phyloP scores from a whole-genome alignment of 2,329 filamentous ascomycete genomes.

The Thelonectria olida region DNA sequence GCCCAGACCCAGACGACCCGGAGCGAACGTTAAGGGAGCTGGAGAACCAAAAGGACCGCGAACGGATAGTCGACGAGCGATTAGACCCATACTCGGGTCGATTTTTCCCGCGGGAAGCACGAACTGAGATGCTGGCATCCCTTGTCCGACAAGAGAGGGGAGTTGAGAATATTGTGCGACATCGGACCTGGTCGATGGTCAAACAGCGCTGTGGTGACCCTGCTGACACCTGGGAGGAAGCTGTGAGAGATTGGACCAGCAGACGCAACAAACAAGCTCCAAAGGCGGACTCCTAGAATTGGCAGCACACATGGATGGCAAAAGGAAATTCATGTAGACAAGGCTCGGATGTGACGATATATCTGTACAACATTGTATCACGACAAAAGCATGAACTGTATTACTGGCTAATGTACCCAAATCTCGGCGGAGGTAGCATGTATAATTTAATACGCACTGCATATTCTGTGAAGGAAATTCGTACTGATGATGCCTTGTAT shows the following conservation, averaged over 20 bases:
- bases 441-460: neutral
- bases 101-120: conserved; percentile 81
- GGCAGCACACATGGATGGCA: neutral
- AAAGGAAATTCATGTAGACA: neutral
- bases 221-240: conserved; percentile 70
- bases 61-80: conserved; percentile 84
- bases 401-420: conserved; percentile 23
- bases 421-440: conserved; percentile 13
- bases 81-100: conserved; percentile 90
- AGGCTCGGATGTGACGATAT: neutral
- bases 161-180: conserved; percentile 82
- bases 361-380: conserved; percentile 26
- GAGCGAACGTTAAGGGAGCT: conserved; percentile 74
- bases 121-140: conserved; percentile 81
- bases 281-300: conserved; percentile 13
- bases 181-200: conserved; percentile 83
- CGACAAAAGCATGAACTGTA: conserved; percentile 20
- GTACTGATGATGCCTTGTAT: no score
- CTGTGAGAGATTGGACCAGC: conserved; percentile 69
- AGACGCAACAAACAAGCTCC: conserved; percentile 32
- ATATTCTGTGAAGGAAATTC: no score
- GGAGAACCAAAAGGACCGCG: conserved; percentile 75
- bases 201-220: conserved; percentile 75
- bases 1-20: conserved; percentile 87
- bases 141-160: conserved; percentile 78